Evolutionary conservation across 2,329 filamentous ascomycete genomes (phyloP), one percentile per base, ranked within the genome.

Genomic region (Furcasterigmium sp.): DNA sequence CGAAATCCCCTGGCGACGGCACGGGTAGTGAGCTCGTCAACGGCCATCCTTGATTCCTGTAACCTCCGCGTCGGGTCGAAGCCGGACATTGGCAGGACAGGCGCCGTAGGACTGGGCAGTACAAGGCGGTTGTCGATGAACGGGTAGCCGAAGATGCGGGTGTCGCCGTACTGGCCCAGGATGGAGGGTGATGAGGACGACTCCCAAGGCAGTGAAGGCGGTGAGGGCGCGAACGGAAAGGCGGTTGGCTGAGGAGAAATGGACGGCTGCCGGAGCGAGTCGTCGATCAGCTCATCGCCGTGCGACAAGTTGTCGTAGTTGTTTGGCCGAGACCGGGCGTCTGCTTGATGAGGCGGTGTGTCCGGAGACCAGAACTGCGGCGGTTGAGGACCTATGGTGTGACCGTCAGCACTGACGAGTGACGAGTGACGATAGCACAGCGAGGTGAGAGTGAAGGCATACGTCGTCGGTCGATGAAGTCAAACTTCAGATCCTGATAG

Each of bases 141-240:
- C 28, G 57, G 60, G 20, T 66, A 59, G 5, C 59, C 60, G 50
- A 61, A 64, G 13, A 66, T 58, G 43, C 65, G 62, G 37, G 70
- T 65, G 7, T 67, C 64, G 3, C 67, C 69, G 61, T 73, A 70
- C 2, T 8, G 39, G 62, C 49, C 21, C 59, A 53, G 26, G 68
- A 51, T 17, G 56, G 56, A 13, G 60, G 54, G 35, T 20, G 19
- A 25, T 14, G 29, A 32, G 20, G 30, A 34, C 29, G 20, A 29
- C 15, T 36, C 9, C 23, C 61, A 60, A 11, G 23, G 7, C 23
- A n/a, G n/a, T n/a, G n/a, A n/a, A 9, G 65, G 64, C 26, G 65
- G 68, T 15, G 68, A 65, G 2, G 68, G 67, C 2, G 62, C 63
- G 50, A 56, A 61, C 8, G 59, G 62, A 23, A 60, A 47, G 49